Evolutionary conservation across 805 yeast species (phyloP).

Genomic region (Candida easanensis): DNA sequence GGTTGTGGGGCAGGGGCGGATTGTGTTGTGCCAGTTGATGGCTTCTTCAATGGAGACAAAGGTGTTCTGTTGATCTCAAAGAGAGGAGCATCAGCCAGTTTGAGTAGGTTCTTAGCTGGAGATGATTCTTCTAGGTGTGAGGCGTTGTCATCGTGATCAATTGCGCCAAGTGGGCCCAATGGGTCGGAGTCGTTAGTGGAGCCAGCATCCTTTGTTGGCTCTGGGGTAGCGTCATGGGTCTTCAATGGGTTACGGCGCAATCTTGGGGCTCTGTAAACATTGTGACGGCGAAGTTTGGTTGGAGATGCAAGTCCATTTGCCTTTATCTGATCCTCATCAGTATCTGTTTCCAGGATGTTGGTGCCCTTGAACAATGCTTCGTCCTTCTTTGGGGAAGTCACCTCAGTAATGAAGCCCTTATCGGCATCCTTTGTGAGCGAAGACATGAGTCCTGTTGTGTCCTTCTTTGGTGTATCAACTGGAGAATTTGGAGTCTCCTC

Average conservation of each 20-base stretch:
- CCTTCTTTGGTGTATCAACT: slow-evolving; percentile 9
- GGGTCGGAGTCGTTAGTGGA: slow-evolving; percentile 29
- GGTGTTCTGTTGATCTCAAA: slow-evolving; percentile 40
- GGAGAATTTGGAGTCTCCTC: slow-evolving; percentile 1
- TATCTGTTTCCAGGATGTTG: slow-evolving; percentile 11
- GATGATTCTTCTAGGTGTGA: slow-evolving; percentile 26
- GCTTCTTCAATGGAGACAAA: slow-evolving; percentile 23
- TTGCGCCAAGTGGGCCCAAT: slow-evolving; percentile 31
- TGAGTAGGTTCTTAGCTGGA: slow-evolving; percentile 34
- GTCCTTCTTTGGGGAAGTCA: slow-evolving; percentile 26
- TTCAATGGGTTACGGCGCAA: slow-evolving; percentile 35
- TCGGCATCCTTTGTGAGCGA: slow-evolving; percentile 40
- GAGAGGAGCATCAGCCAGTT: slow-evolving; percentile 53
- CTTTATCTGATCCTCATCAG: slow-evolving; percentile 9
- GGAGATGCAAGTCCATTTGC: slow-evolving; percentile 30
- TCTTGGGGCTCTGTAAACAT: slow-evolving; percentile 47
- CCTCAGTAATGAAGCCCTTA: slow-evolving; percentile 18
- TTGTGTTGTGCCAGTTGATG: slow-evolving; percentile 1
- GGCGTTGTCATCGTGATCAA: slow-evolving; percentile 30
- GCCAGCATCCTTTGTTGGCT: slow-evolving; percentile 11
- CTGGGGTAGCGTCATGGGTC: slow-evolving; percentile 4
- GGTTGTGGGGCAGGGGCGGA: slow-evolving; percentile 7
- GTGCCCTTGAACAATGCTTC: slow-evolving; percentile 35
- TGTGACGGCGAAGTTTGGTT: slow-evolving; percentile 39
- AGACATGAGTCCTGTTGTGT: slow-evolving; percentile 34